Evolutionary conservation across 2,329 filamentous ascomycete genomes (phyloP), one percentile per base, ranked within the genome.

Genomic region (Triangularia setosa): DNA sequence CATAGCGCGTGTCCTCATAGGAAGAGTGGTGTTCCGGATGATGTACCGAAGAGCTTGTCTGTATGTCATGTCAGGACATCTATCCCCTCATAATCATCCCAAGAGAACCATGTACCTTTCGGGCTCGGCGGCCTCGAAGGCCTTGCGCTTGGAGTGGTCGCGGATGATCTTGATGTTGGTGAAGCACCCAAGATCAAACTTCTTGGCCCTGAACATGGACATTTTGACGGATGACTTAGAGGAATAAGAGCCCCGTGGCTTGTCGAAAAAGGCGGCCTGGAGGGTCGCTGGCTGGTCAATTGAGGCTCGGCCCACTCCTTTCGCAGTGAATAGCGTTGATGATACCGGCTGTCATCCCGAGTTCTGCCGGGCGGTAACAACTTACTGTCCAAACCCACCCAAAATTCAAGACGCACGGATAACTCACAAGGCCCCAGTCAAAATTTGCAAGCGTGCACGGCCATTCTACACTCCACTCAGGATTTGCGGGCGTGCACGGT

Each of bases 81-180:
- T 21, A 11, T 33, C 12, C n/a, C 16, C 12, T 48, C n/a, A 18
- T 16, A 9, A 9, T 48, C 6, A 21, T 12, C 6, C 11, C 27
- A 24, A 33, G 48, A 25, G 2, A 28, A 21, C 5, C 82, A 33
- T 33, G 30, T 33, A 96, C 93, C 94, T 90, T 80, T 97, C 90
- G 4, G 93, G 87, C 81, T 99, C 95, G 75, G 90, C 82, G 75
- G 92, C 84, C 75, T 90, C 90, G 74, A 93, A 97, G 65, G 93
- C 91, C 81, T 96, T 94, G 73, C 95, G 90, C 86, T 98, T 99
- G 62, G 93, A 93, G 81, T 98, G 92, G 79, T 99, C 95, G 73
- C 95, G 92, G 75, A 99, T 90, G 70, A 91, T 86, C 70, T 90
- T 89, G 76, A 90, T 87, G 75, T 97, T 97, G 80, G 96, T 79